Percentiles rank a stretch among this genome's conserved stretches.
Evolutionary conservation across 1,284 basidiomycete species (phyloP).

Genomic region (Ceratobasidium sp.): DNA sequence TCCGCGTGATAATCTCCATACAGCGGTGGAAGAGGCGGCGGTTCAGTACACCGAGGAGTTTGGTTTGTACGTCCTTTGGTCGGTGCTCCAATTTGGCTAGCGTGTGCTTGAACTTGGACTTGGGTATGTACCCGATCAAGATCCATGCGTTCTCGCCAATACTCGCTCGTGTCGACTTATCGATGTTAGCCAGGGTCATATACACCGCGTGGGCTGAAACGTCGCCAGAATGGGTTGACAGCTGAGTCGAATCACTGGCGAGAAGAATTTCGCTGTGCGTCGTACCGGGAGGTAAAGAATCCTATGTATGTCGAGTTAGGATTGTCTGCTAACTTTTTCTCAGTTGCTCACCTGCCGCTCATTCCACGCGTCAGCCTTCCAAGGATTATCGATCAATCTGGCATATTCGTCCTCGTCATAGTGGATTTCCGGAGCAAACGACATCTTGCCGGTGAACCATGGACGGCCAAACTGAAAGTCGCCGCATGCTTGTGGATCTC

Average conservation of each 20-base stretch:
- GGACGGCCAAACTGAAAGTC: slow-evolving; percentile 1
- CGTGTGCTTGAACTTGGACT: neutral
- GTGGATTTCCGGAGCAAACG: neutral
- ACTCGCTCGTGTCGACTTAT: neutral
- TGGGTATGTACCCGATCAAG: neutral
- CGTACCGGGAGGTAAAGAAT: neutral
- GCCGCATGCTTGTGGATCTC: neutral
- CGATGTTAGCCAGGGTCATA: slow-evolving; percentile 1
- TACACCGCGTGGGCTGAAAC: slow-evolving; percentile 3
- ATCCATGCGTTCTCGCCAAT: neutral
- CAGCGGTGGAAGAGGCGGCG: slow-evolving; percentile 21
- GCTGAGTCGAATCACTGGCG: neutral
- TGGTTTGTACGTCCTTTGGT: neutral
- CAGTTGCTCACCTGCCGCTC: slow-evolving; percentile 8
- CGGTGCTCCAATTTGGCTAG: neutral
- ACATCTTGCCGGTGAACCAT: slow-evolving; percentile 11
- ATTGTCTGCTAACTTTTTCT: too few species aligned
- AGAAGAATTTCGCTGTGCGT: neutral
- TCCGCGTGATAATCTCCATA: slow-evolving; percentile 1
- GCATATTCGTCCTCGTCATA: neutral
- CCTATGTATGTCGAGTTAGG: neutral
- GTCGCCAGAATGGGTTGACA: neutral
- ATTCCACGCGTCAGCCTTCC: slow-evolving; percentile 5
- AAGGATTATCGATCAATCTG: neutral
- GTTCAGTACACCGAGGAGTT: neutral